Evolutionary conservation across 1,284 basidiomycete species (phyloP).

Genomic region (Ganoderma multipileum): DNA sequence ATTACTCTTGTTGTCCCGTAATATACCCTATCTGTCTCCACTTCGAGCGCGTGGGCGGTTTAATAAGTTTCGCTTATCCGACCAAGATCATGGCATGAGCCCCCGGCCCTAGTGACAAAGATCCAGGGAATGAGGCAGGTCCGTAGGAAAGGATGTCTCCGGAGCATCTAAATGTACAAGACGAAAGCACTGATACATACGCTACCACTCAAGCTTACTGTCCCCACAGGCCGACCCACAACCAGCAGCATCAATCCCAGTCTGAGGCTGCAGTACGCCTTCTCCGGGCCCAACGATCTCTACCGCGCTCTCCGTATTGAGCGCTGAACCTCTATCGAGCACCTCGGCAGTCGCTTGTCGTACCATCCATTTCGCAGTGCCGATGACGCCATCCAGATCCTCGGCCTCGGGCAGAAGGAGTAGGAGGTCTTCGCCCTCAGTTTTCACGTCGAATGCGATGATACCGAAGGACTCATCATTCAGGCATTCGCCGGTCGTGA

Average conservation of each 20-base stretch:
- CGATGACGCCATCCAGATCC: conserved; percentile 70
- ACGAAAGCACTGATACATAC: not conserved
- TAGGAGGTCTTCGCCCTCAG: conserved; percentile 54
- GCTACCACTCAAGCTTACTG: conserved; percentile 29
- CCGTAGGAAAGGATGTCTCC: too few species aligned
- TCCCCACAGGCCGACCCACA: conserved; percentile 20
- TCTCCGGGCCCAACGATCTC: conserved; percentile 45
- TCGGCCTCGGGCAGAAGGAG: conserved; percentile 64
- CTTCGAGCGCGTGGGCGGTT: not conserved
- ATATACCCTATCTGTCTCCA: not conserved
- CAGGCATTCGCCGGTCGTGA: conserved; percentile 65
- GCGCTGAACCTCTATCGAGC: conserved; percentile 42
- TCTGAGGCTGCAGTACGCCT: not conserved
- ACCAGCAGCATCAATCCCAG: not conserved
- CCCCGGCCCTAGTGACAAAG: not conserved
- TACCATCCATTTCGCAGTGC: conserved; percentile 71
- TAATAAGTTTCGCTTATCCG: not conserved
- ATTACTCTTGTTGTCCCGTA: not conserved
- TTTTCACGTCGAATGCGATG: conserved; percentile 67
- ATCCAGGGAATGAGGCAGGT: not conserved
- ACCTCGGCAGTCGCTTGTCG: conserved; percentile 58
- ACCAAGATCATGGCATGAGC: not conserved
- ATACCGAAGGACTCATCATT: conserved; percentile 73
- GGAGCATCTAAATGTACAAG: not conserved
- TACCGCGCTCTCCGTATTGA: conserved; percentile 45